Base-by-base conservation (phyloP, 129 eudicot species). In the Escallonia rubra region DNA sequence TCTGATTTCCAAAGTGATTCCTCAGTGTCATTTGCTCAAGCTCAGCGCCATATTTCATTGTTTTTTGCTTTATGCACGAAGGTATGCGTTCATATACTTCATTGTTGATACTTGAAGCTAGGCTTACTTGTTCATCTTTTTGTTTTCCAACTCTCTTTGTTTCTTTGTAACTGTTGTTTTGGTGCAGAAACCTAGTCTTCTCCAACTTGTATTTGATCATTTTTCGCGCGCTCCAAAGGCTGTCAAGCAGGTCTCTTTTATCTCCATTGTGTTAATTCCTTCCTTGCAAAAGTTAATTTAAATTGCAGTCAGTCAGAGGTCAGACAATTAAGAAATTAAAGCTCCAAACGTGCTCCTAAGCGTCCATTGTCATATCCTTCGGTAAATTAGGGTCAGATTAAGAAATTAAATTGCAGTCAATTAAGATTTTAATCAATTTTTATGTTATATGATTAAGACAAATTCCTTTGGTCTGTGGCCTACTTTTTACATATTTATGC, bases 51-150 rank as follows among this genome's bases (percentile, higher is more conserved):
- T 47, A 83, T 94, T 59, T 94, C 99, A 40, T 77, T 94, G 67
- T 90, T 78, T 85, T 94, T 94, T 83, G 90, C 96, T 52, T 76
- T 94, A 63, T 89, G 96, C 54, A 79, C 82, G 55, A 87, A 94
- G 99, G 99, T 94, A 55, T 39, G 73, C 56, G 43, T 23, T 63
- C 34, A 41, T 60, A 16, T 53, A n/a, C 61, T 56, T 52, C 61
- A 41, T 53, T 65, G 15, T 55, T 43, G 10, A 41, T 60, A 54
- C 46, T 48, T 52, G 34, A 3, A 67, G 43, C 10, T 53, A 7
- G 46, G 55, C 23, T 63, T 47, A 65, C 60, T 49, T 78, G 51
- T 43, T 56, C 8, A 12, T 67, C 47, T n/a, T 15, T 58, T 12
- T 9, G 13, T 42, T 63, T 55, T 43, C 43, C 59, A 7, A 34